Evolutionary conservation across 345 rosid genomes (phyloP).

Genomic region (Moricandia arvensis): DNA sequence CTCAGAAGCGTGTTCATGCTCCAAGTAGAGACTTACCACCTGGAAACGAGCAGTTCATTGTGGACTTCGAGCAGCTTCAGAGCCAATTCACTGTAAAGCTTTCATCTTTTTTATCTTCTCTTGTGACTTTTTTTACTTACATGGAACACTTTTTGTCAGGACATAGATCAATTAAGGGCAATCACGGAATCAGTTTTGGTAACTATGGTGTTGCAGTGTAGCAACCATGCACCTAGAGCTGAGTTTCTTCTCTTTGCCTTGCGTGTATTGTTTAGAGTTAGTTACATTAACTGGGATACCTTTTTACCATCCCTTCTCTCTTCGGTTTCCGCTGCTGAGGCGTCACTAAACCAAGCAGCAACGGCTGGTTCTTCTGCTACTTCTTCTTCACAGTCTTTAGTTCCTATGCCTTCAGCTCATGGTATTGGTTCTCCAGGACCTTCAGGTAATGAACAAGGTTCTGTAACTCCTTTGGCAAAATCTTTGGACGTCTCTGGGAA

Average conservation of each 20-base stretch:
- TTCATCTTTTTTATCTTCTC: background rate
- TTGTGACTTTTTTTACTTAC: constrained; percentile 8
- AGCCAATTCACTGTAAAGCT: constrained; percentile 64
- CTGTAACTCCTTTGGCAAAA: constrained; percentile 52
- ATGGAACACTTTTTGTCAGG: constrained; percentile 48
- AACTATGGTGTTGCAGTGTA: constrained; percentile 72
- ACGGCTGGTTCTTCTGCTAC: constrained; percentile 48
- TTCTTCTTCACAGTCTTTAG: constrained; percentile 59
- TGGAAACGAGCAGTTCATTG: constrained; percentile 79
- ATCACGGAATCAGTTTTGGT: constrained; percentile 80
- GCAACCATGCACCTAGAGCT: constrained; percentile 84
- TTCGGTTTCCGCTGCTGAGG: constrained; percentile 75
- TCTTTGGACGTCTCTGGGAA: too few species aligned
- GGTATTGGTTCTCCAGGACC: constrained; percentile 83
- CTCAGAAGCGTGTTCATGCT: constrained; percentile 87
- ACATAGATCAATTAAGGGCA: constrained; percentile 77
- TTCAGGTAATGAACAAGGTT: constrained; percentile 60
- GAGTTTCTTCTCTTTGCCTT: constrained; percentile 92
- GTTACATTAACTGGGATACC: constrained; percentile 88
- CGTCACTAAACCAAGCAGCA: constrained; percentile 51
- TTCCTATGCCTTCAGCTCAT: constrained; percentile 35
- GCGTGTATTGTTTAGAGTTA: constrained; percentile 64
- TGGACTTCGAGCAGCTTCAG: constrained; percentile 84
- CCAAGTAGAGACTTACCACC: constrained; percentile 84
- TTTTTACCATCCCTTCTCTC: constrained; percentile 81